Percentiles rank a stretch among this genome's conserved stretches.
Evolutionary conservation across 2,329 filamentous ascomycete genomes (phyloP).

Genomic region (Fusarium sp.): DNA sequence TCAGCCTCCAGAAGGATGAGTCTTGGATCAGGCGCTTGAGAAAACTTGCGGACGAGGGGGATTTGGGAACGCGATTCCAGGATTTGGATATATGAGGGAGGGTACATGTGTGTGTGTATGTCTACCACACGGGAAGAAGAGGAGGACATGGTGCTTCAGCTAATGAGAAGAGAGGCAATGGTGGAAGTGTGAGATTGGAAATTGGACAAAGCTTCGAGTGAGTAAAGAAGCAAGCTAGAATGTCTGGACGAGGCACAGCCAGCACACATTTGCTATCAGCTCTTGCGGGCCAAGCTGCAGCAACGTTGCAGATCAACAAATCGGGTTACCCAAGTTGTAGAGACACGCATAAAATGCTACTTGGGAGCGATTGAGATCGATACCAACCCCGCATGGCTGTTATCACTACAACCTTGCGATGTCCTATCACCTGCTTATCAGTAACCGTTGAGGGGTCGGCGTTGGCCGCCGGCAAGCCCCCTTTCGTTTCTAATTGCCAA

Average conservation of each 20-base stretch:
- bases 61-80: slow-evolving; percentile 69
- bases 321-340: slow-evolving; percentile 8
- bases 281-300: slow-evolving; percentile 4
- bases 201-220: not conserved
- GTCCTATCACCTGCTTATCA: slow-evolving; percentile 25
- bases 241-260: not conserved
- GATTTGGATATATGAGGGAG: slow-evolving; percentile 69
- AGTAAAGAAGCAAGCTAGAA: not conserved
- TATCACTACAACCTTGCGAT: slow-evolving; percentile 3
- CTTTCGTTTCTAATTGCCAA: not conserved
- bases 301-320: slow-evolving; percentile 22
- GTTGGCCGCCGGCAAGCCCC: slow-evolving; percentile 2
- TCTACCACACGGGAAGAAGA: slow-evolving; percentile 62
- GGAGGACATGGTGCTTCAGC: slow-evolving; percentile 45
- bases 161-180: not conserved
- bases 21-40: slow-evolving; percentile 64
- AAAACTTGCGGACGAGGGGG: slow-evolving; percentile 76
- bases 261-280: not conserved
- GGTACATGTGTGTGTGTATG: slow-evolving; percentile 77
- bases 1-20: slow-evolving; percentile 71
- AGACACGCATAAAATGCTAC: slow-evolving; percentile 7
- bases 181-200: not conserved
- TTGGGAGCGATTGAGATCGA: not conserved
- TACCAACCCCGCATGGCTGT: slow-evolving; percentile 25
- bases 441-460: slow-evolving; percentile 12